Evolutionary conservation across 441 rosid species (phyloP).

Genomic region (Euphorbia neoarborescens): DNA sequence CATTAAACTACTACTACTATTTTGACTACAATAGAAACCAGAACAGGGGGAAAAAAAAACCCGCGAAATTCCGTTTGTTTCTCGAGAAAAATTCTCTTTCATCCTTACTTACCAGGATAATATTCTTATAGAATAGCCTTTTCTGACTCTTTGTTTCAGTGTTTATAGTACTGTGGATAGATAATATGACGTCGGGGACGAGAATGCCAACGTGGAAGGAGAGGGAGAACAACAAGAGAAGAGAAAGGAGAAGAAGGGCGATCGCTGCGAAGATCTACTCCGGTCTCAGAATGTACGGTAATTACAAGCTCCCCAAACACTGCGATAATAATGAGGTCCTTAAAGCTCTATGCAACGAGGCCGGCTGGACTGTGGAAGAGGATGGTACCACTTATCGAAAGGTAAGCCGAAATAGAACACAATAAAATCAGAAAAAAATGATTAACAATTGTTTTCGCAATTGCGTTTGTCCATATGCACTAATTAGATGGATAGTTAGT

Average conservation of each 20-base stretch:
- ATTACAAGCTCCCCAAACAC: conserved; percentile 90
- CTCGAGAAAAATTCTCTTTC: conserved; percentile 20
- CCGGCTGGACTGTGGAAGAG: conserved; percentile 98
- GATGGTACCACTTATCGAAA: conserved; percentile 95
- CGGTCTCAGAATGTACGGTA: conserved; percentile 82
- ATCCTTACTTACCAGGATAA: too few relatives aligned
- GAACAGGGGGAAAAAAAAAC: conserved; percentile 2
- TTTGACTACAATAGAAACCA: conserved; percentile 9
- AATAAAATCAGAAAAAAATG: neutral
- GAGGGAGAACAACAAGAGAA: conserved; percentile 86
- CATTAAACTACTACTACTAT: conserved; percentile 28
- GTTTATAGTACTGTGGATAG: neutral
- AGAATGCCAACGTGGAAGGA: conserved; percentile 96
- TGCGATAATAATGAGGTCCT: conserved; percentile 97
- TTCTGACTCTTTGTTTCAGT: neutral
- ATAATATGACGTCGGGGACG: conserved; percentile 68
- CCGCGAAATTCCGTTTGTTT: conserved; percentile 25
- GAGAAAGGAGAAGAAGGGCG: conserved; percentile 93
- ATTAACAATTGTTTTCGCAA: neutral
- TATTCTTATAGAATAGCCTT: neutral
- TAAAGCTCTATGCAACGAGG: conserved; percentile 88
- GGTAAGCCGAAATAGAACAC: conserved; percentile 30
- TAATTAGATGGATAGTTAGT: neutral
- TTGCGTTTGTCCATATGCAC: neutral
- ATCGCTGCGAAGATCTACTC: conserved; percentile 91